These are phyloP conservation scores for Aplosporella prunicola DNA, from an alignment of 2,329 filamentous ascomycete genomes.

Conservation along the genomic window DNA sequence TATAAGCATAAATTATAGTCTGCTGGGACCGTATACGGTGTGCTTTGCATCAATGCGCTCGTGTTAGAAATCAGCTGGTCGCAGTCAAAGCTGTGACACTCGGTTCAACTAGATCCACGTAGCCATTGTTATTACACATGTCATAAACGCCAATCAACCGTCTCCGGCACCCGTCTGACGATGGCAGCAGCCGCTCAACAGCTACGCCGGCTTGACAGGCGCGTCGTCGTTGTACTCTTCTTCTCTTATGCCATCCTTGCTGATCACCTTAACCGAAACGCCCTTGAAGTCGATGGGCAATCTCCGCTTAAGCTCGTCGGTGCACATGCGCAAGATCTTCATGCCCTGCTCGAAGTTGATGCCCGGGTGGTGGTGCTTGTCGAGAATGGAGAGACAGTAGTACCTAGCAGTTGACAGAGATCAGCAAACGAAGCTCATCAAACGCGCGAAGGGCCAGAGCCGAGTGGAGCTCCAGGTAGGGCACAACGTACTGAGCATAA, in stretches of 20 bases:
- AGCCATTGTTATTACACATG: constrained; percentile 1
- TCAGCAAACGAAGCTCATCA: neutral
- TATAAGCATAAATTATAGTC: too few relatives aligned
- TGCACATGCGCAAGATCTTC: constrained; percentile 89
- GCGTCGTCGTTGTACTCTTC: constrained; percentile 78
- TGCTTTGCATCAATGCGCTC: too few relatives aligned
- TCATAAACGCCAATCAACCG: constrained; percentile 6
- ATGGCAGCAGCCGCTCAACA: neutral
- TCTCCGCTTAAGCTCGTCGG: constrained; percentile 91
- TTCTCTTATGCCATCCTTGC: constrained; percentile 82
- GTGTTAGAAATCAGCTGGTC: too few relatives aligned
- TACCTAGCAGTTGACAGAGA: constrained; percentile 49
- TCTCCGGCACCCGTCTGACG: too few relatives aligned
- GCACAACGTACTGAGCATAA: constrained; percentile 73
- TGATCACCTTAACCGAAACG: constrained; percentile 84
- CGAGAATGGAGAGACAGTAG: constrained; percentile 94
- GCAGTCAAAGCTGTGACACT: too few relatives aligned
- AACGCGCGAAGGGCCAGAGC: neutral
- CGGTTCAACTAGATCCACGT: constrained; percentile 1
- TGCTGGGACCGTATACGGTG: too few relatives aligned
- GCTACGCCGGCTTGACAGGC: constrained; percentile 43
- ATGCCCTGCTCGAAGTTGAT: constrained; percentile 82
- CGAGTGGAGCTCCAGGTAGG: neutral
- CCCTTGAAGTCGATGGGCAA: constrained; percentile 99
- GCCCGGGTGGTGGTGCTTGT: constrained; percentile 97